Evolutionary conservation across 164 flowering plant genomes (phyloP).

Genomic region (Piper betle): DNA sequence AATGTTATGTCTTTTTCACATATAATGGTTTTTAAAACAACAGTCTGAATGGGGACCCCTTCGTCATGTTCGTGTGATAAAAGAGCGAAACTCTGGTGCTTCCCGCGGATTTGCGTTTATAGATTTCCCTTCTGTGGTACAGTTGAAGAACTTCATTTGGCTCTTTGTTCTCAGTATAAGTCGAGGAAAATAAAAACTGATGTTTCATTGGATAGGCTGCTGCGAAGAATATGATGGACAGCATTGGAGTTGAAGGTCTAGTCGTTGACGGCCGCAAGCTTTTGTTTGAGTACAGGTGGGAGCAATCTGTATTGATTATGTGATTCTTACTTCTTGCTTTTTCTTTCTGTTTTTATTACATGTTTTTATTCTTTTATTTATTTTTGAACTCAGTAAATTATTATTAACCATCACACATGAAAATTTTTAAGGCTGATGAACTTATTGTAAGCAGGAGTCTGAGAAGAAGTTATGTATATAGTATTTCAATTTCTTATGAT

Average conservation of each 20-base stretch:
- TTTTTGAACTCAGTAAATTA: too few species aligned
- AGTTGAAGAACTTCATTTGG: not conserved
- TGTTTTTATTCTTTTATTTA: too few species aligned
- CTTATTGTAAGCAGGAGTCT: too few species aligned
- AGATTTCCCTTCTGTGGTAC: conserved; percentile 94
- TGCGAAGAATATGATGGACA: conserved; percentile 86
- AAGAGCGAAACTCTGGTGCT: conserved; percentile 79
- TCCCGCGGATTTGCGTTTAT: conserved; percentile 99
- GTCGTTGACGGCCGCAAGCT: conserved; percentile 87
- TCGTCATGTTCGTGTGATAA: conserved; percentile 93
- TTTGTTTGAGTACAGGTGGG: conserved; percentile 84
- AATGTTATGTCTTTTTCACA: too few species aligned
- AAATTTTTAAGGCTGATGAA: too few species aligned
- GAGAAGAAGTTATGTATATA: too few species aligned
- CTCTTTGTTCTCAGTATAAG: not conserved
- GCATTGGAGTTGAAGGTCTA: conserved; percentile 77
- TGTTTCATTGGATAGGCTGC: conserved; percentile 42
- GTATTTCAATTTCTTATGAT: too few species aligned
- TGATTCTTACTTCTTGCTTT: too few species aligned
- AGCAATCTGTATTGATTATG: not conserved
- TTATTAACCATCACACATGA: too few species aligned
- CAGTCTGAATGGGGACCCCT: conserved; percentile 99
- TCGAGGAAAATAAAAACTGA: not conserved
- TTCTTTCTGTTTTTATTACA: not conserved
- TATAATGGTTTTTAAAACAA: too few species aligned